These are phyloP conservation scores for Yamadazyma phyllophila DNA, from an alignment of 805 yeast genomes.

Conservation along the genomic window DNA sequence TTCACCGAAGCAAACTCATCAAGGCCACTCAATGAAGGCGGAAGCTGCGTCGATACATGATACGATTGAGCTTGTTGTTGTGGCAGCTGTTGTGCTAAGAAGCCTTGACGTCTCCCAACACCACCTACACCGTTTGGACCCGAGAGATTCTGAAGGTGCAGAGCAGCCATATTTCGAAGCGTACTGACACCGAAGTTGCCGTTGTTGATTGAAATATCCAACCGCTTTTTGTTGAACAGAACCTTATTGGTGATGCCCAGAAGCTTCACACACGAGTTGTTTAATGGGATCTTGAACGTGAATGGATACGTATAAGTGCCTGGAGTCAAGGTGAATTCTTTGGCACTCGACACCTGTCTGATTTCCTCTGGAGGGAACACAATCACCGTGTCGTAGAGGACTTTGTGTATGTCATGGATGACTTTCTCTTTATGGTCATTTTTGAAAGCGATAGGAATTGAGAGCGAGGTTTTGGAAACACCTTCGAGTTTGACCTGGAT, in stretches of 20 bases:
- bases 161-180: constrained; percentile 20
- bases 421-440: constrained; percentile 17
- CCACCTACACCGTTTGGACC: not conserved
- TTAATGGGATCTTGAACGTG: constrained; percentile 43
- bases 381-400: constrained; percentile 47
- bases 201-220: constrained; percentile 31
- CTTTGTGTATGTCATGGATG: constrained; percentile 41
- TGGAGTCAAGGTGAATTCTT: constrained; percentile 47
- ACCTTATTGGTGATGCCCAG: constrained; percentile 27
- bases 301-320: constrained; percentile 53
- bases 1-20: constrained; percentile 39
- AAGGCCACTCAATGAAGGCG: constrained; percentile 33
- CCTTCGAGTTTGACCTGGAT: constrained; percentile 57
- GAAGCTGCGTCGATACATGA: constrained; percentile 29
- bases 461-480: constrained; percentile 36
- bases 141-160: constrained; percentile 6
- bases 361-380: constrained; percentile 55
- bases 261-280: constrained; percentile 39
- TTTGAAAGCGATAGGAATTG: constrained; percentile 22
- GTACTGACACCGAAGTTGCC: constrained; percentile 25
- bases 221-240: constrained; percentile 26
- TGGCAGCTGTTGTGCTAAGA: not conserved
- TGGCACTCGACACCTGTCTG: constrained; percentile 39
- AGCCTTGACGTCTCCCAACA: no score
- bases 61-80: constrained; percentile 12